Base-by-base conservation (phyloP, 2,329 filamentous ascomycete genomes). In the Pestalotiopsis sp. region DNA sequence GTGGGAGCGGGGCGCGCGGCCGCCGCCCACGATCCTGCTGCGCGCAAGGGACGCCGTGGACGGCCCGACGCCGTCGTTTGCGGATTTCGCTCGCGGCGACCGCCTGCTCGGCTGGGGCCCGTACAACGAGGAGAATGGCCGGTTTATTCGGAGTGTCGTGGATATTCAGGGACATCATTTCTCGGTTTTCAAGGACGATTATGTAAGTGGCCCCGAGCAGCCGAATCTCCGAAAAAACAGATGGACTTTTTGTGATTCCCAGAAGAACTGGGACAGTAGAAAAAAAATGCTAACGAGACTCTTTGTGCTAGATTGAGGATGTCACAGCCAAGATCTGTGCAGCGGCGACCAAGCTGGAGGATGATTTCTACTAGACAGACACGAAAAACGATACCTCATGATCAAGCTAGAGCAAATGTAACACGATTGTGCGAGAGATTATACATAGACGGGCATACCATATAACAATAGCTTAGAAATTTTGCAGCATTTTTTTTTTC, bases 101-200 rank as follows among this genome's bases (percentile, higher is more conserved):
- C 74, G 71, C 2, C 72, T 77, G 64, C 77, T 89, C 1, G 86
- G 86, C 11, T 89, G 87, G 87, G 82, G 81, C 2, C 64, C 70
- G 9, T 87, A 89, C 59, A 71, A 66, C 41, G 64, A 68, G 13
- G 66, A 74, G 56, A 77, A 82, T 25, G 77, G 78, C 36, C 76
- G 77, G 25, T 79, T 87, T 72, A 81, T 89, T 12, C 74, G 76
- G 31, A 75, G 81, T 13, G 79, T 87, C 1, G 69, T 86, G n/a
- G 82, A 85, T 12, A 78, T 88, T 1, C 79, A 85, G 0, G 85
- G 86, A 0, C 81, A 88, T 68, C 87, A 89, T 71, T 89, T 85
- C 70, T 74, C 70, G 31, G 72, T 79, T 23, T 79, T 79, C 36
- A 66, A 75, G n/a, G 65, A 72, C 0, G 57, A 74, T 38, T 70